Evolutionary conservation across 1,284 basidiomycete species (phyloP).

Genomic region (Marasmius oreades): DNA sequence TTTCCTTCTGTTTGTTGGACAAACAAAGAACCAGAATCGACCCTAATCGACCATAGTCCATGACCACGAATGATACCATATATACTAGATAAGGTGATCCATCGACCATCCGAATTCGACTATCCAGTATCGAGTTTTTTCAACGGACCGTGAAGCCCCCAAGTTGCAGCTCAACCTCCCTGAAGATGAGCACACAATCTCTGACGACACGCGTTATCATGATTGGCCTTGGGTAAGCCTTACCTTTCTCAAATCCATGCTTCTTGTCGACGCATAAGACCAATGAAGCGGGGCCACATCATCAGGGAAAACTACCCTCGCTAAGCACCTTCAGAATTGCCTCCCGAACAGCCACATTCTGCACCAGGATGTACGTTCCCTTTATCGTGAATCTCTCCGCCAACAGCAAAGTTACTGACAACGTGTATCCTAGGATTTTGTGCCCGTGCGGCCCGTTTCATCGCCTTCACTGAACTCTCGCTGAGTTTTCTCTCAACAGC

Average conservation of each 20-base stretch:
- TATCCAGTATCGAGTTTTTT: neutral
- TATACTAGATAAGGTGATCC: neutral
- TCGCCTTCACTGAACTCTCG: neutral
- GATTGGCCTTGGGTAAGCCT: conserved; percentile 4
- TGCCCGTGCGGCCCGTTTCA: neutral
- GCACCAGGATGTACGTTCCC: conserved; percentile 2
- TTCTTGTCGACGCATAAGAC: neutral
- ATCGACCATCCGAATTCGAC: neutral
- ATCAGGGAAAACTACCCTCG: conserved; percentile 5
- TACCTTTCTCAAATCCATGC: neutral
- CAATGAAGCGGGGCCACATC: conserved; percentile 1
- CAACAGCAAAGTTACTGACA: neutral
- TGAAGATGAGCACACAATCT: neutral
- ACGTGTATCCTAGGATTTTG: neutral
- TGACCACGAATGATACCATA: neutral
- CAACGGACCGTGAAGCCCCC: neutral
- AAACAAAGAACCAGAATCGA: neutral
- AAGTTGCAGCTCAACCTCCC: neutral
- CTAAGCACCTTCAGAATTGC: conserved; percentile 3
- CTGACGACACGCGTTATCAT: neutral
- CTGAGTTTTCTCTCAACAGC: neutral
- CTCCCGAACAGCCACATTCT: conserved; percentile 3
- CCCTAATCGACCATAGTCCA: neutral
- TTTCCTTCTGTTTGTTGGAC: neutral
- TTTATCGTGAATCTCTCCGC: neutral